A percentile compares a stretch with the other conserved stretches of the same genome.
phyloP scores from a whole-genome alignment of 257 asterid species.

The Solanum sitiens region DNA sequence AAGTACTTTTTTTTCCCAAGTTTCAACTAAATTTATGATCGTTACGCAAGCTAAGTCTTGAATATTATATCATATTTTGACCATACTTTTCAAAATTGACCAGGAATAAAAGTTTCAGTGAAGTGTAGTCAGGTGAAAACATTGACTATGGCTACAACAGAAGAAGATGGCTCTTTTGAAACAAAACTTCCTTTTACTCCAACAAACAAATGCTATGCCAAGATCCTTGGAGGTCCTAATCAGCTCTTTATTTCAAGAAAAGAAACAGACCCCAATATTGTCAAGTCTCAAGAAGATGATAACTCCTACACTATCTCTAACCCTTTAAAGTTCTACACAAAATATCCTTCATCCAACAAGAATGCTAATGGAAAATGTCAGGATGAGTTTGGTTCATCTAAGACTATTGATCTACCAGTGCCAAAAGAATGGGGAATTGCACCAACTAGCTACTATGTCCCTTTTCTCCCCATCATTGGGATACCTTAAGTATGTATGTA shows the following conservation, averaged over 20 bases:
- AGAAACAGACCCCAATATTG: conserved; percentile 15
- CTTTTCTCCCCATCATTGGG: conserved; percentile 80
- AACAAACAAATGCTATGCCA: conserved; percentile 43
- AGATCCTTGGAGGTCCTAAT: conserved; percentile 71
- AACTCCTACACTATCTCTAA: conserved; percentile 28
- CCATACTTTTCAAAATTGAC: background rate
- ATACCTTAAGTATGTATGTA: conserved; percentile 39
- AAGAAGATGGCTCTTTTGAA: conserved; percentile 47
- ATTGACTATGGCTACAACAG: conserved; percentile 33
- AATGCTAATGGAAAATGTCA: conserved; percentile 20
- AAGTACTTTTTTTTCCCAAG: background rate
- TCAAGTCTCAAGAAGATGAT: conserved; percentile 12
- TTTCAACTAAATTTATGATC: background rate
- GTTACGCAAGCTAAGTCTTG: background rate
- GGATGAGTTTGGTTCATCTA: conserved; percentile 54
- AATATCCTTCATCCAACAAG: conserved; percentile 31
- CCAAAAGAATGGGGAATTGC: conserved; percentile 89
- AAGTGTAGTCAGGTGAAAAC: conserved; percentile 58
- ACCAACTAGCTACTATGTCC: conserved; percentile 69
- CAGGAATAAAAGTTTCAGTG: conserved; percentile 56
- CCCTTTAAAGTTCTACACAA: conserved; percentile 51
- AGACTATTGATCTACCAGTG: conserved; percentile 71
- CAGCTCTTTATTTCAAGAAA: conserved; percentile 33
- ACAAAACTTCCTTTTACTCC: conserved; percentile 13
- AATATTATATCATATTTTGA: background rate